Evolutionary conservation across 108 stramenopile genomes (phyloP), one percentile per base, ranked within the genome.

Genomic region (Nannochloropsis oceanica): DNA sequence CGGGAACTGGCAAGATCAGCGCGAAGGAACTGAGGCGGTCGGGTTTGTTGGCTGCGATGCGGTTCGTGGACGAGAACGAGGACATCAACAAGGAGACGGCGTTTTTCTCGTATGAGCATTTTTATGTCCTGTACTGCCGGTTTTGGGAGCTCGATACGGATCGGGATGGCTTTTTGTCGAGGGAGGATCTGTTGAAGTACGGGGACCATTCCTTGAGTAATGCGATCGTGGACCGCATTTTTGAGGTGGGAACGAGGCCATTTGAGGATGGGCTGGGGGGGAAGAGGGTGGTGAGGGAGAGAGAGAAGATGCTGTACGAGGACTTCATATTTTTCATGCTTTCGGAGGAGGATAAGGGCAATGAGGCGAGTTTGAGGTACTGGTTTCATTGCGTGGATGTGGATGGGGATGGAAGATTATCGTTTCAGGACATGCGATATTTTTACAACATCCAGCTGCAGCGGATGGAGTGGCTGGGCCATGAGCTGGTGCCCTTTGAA

Each of bases 321-420:
- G 97, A 98, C 87, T 99, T 98, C 83, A 95, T 98, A 80, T 99
- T 95, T 90, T 97, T 99, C 90, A 97, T 99, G 96, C 89, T 97
- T 8, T 91, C 92, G 79, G 98, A 99, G 90, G 98, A 99, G 91
- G 97, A 99, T 86, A 96, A 98, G 89, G 93, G 95, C 12, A 97
- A 95, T 86, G 95, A 94, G 80, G 91, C 93, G 25, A 92, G 93
- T 3, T 92, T 98, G n/a, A 88, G 94, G 26, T 99, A 99, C 87
- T 99, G 98, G 98, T 98, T 99, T 87, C 88, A 90, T 42, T 97
- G 96, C 82, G 91, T 95, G 26, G 98, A 99, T 90, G 94, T 99
- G 5, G 97, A 98, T 89, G 97, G 96, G 11, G 97, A 98, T 85
- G 95, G 94, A 80, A 93, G 92, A 83, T 89, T 99, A 34, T 95